Evolutionary conservation across 768 basidiomycete genomes (phyloP), one percentile per base, ranked within the genome.

Genomic region (Lentinus brumalis): DNA sequence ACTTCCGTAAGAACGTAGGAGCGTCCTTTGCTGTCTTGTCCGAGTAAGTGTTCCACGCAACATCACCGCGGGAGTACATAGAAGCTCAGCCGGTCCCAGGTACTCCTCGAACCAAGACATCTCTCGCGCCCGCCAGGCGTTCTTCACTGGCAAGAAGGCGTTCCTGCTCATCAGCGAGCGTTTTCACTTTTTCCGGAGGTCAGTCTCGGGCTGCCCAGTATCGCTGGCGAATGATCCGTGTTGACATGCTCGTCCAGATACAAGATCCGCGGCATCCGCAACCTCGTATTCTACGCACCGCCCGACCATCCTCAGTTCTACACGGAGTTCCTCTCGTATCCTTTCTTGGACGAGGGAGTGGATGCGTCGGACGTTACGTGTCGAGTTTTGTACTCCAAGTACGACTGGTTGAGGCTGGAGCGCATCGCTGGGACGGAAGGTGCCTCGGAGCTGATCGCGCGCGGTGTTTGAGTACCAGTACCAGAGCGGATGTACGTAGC

Each of bases 111-210:
- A 94, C 65, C 88, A 92, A 73, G 96, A 98, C 57, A 96, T 99
- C 64, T 92, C 92, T 4, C 88, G 95, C 3, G 96, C 96, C 0
- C 84, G 97, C 46, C 92, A 95, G 67, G 85, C 89, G 0, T 98
- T 99, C 79, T 98, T 96, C 83, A 81, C 81, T 21, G 92, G 92
- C 44, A 87, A 89, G 67, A 93, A 89, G 66, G 79, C 89, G 0
- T 93, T 98, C 79, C 74, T 99, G 32, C 81, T 98, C 63, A 80
- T 98, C 70, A 96, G 92, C 67, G 97, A 99, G 71, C 86, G 97
- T n/a, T 98, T 98, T 81, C 96, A 99, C 74, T 99, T 98, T 74
- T 98, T 94, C 81, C 86, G 92, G 64, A 80, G 94, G 89, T 88
- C 46, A 46, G 78, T 72, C 3, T 40, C 21, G 15, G 31, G 54